These are phyloP conservation scores for Paxillus involutus DNA, from an alignment of 768 basidiomycete species.

Conservation along the genomic window DNA sequence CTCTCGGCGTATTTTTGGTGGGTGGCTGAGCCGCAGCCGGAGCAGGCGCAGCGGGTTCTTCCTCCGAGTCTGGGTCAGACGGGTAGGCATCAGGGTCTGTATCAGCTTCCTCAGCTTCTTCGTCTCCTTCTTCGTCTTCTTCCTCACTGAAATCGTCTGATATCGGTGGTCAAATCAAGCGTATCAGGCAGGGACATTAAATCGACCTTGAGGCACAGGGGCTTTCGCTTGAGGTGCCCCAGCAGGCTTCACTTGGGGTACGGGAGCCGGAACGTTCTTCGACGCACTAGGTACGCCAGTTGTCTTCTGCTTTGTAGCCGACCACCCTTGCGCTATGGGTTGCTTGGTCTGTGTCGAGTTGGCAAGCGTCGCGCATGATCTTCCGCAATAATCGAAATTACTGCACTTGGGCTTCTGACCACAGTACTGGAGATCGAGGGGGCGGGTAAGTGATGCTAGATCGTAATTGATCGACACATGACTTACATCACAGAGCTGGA, in stretches of 20 bases:
- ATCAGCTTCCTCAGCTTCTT: slow-evolving; percentile 24
- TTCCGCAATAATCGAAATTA: slow-evolving; percentile 62
- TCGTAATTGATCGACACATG: slow-evolving; percentile 27
- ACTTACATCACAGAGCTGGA: slow-evolving; percentile 30
- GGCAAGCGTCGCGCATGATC: slow-evolving; percentile 59
- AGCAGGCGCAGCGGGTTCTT: slow-evolving; percentile 13
- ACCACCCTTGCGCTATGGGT: slow-evolving; percentile 9
- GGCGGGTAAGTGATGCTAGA: slow-evolving; percentile 15
- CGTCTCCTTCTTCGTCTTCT: slow-evolving; percentile 24
- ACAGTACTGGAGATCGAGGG: slow-evolving; percentile 38
- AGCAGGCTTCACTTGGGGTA: slow-evolving; percentile 8
- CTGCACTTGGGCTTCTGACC: slow-evolving; percentile 63
- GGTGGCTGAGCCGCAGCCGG: slow-evolving; percentile 6
- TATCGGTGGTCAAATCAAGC: slow-evolving; percentile 8
- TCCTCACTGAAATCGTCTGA: slow-evolving; percentile 27
- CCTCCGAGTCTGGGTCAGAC: slow-evolving; percentile 25
- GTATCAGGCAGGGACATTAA: slow-evolving; percentile 4
- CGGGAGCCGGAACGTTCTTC: slow-evolving; percentile 1
- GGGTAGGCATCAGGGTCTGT: slow-evolving; percentile 34
- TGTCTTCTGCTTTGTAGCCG: slow-evolving; percentile 21
- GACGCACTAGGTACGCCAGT: slow-evolving; percentile 6
- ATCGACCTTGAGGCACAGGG: slow-evolving; percentile 20
- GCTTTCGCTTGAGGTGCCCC: slow-evolving; percentile 14
- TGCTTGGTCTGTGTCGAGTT: slow-evolving; percentile 23
- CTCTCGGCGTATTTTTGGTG: slow-evolving; percentile 6